Evolutionary conservation across 345 rosid genomes (phyloP).

Genomic region (Cochlearia excelsa): DNA sequence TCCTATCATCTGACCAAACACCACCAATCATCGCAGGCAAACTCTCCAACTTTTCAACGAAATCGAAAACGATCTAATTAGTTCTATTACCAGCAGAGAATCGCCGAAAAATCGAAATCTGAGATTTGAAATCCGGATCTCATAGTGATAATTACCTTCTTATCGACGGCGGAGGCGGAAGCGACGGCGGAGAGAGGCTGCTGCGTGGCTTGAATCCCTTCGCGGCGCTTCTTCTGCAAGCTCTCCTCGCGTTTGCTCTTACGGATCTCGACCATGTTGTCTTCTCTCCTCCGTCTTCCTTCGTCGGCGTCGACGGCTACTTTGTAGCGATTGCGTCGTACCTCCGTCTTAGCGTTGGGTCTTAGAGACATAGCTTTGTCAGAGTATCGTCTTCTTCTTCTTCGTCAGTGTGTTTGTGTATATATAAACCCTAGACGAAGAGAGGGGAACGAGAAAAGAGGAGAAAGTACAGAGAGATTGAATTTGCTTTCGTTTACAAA

Average conservation of each 20-base stretch:
- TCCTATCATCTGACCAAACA: conserved; percentile 56
- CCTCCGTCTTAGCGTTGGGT: conserved; percentile 72
- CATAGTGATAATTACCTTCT: conserved; percentile 44
- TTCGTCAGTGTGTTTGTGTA: background rate
- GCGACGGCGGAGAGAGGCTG: conserved; percentile 38
- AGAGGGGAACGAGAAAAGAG: too few relatives aligned
- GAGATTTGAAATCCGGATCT: conserved; percentile 9
- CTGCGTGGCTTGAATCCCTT: conserved; percentile 57
- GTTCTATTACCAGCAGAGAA: background rate
- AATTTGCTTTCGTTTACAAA: too few relatives aligned
- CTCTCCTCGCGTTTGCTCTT: conserved; percentile 82
- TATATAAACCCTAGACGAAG: too few relatives aligned
- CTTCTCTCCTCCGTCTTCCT: conserved; percentile 84
- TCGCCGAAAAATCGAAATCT: background rate
- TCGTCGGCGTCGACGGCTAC: conserved; percentile 84
- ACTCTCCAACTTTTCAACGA: conserved; percentile 54
- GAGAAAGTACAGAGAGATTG: too few relatives aligned
- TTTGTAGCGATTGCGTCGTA: conserved; percentile 71
- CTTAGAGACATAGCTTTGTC: conserved; percentile 58
- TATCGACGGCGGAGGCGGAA: conserved; percentile 52
- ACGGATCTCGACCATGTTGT: conserved; percentile 92
- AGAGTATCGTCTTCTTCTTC: background rate
- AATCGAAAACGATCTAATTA: conserved; percentile 19
- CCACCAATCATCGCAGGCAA: conserved; percentile 71
- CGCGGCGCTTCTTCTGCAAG: conserved; percentile 84